Evolutionary conservation across 257 asterid genomes (phyloP).

Genomic region (Solanum sitiens): DNA sequence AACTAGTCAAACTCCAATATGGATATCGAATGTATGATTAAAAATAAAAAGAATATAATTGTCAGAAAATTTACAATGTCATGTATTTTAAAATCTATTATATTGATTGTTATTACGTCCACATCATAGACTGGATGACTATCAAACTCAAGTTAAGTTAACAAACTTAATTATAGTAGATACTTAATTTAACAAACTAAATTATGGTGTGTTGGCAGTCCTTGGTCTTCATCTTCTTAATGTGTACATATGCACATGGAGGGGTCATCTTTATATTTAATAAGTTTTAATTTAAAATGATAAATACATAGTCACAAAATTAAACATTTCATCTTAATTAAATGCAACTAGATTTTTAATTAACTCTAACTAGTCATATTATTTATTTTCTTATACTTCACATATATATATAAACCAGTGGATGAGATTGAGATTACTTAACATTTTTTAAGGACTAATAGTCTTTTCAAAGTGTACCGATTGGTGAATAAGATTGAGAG

Average conservation of each 20-base stretch:
- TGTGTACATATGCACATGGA: constrained; percentile 31
- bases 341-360: background rate
- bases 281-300: background rate
- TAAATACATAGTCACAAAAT: background rate
- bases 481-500: background rate
- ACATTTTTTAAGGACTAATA: background rate
- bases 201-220: background rate
- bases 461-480: background rate
- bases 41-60: background rate
- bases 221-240: constrained; percentile 1
- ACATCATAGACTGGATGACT: background rate
- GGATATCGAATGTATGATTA: too few relatives aligned
- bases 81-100: background rate
- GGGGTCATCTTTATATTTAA: constrained; percentile 1
- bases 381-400: too few relatives aligned
- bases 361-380: background rate
- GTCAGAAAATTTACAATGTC: background rate
- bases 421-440: background rate
- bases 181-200: background rate
- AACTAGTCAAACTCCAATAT: too few relatives aligned
- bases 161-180: background rate
- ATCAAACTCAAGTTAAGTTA: background rate
- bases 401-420: background rate
- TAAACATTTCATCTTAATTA: background rate
- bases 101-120: background rate